Conservation (phyloP, 768 basidiomycete genomes). For the Russula lepida region DNA sequence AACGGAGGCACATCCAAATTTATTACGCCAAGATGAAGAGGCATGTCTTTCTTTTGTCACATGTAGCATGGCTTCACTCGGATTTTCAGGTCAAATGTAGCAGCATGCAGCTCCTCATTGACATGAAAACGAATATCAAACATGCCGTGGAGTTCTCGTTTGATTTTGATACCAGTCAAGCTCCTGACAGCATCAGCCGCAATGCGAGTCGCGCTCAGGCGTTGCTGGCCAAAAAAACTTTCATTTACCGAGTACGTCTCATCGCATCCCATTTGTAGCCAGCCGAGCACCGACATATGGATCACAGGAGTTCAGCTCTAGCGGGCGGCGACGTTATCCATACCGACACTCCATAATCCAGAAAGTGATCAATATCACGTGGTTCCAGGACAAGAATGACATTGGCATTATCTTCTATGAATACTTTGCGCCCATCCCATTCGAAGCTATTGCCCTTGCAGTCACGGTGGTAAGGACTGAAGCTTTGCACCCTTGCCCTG, state of each 20-base stretch:
- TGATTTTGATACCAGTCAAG: slow-evolving; percentile 7
- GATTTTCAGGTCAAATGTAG: background rate
- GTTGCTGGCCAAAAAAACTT: background rate
- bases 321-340: background rate
- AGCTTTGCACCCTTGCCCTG: no score
- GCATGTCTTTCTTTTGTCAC: background rate
- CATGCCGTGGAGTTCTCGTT: background rate
- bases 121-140: background rate
- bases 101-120: background rate
- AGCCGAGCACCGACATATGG: background rate
- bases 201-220: background rate
- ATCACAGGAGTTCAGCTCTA: background rate
- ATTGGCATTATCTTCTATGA: background rate
- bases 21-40: background rate
- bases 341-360: slow-evolving; percentile 10
- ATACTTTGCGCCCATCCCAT: background rate
- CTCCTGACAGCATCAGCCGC: slow-evolving; percentile 1
- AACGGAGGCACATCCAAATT: no score
- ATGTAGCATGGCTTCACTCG: background rate
- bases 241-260: slow-evolving; percentile 6
- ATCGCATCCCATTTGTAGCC: background rate
- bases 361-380: slow-evolving; percentile 7
- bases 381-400: slow-evolving; percentile 2
- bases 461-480: slow-evolving; percentile 5
- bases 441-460: background rate